Evolutionary conservation across 179 eudicot species (phyloP).

Genomic region (Monotropa hypopitys): DNA sequence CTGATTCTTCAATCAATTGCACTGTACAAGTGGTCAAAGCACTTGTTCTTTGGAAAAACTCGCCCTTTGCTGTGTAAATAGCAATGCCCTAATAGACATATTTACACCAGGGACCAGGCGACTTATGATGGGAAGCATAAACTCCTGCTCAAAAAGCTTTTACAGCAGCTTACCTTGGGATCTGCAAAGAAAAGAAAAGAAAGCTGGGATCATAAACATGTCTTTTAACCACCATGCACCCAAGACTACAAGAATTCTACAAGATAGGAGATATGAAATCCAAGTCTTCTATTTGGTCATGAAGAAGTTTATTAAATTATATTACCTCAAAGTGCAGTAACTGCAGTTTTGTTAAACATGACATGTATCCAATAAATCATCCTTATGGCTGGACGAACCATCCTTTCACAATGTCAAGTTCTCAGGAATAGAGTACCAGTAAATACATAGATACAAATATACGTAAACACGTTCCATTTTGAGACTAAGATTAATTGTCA

Average conservation of each 20-base stretch:
- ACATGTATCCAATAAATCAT: background rate
- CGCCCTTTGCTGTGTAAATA: constrained; percentile 4
- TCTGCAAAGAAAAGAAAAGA: constrained; percentile 34
- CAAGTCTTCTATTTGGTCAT: background rate
- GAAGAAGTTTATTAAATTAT: background rate
- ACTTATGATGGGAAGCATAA: background rate
- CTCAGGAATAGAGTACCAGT: background rate
- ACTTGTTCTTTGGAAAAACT: constrained; percentile 1
- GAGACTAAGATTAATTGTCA: background rate
- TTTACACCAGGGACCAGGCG: background rate
- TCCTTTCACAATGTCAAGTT: background rate
- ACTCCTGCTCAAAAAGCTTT: background rate
- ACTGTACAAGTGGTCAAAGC: background rate
- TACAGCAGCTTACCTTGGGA: constrained; percentile 47
- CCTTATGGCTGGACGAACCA: background rate
- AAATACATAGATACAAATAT: background rate
- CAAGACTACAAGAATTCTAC: background rate
- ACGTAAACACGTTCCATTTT: background rate
- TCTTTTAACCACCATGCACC: background rate
- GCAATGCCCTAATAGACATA: constrained; percentile 3
- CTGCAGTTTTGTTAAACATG: background rate
- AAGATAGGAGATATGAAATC: background rate
- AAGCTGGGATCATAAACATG: background rate
- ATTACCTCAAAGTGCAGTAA: background rate
- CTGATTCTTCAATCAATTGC: background rate